Base-by-base conservation (phyloP, 2,329 filamentous ascomycete species). In the Cladorrhinum sp. region DNA sequence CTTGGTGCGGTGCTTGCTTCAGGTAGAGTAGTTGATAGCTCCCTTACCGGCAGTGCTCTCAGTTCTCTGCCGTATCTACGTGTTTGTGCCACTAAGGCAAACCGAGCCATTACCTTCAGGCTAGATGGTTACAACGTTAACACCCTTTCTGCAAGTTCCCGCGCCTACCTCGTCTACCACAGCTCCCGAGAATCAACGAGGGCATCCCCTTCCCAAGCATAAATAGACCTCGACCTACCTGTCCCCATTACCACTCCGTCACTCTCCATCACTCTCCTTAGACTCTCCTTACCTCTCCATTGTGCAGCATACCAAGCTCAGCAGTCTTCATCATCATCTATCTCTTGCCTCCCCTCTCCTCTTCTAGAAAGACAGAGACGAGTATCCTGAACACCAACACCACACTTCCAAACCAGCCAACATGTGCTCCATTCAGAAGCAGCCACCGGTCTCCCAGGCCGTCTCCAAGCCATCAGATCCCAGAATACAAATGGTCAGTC, bases 391-490 rank as follows among this genome's bases (percentile, higher is more conserved):
- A 4, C 9, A 36, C 6, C n/a, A 12, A 24, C 32, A 55, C 8
- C 12, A 16, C 29, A 55, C 10, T 36, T 13, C 20, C 18, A 23
- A 29, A 20, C 18, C 51, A 45, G 7, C 32, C 52, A 45, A 7
- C 52, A 55, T 55, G 52, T 55, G 29, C 25, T 24, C 18, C 52
- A 18, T 32, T 12, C 13, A 24, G 10, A 23, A 29, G 2, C 25
- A 55, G n/a, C 2, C 32, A 8, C 52, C 52, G 13, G 52, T 55
- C 52, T 55, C n/a, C 52, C 52, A 25, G 52, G 27, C 52, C 25
- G 32, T 55, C 16, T 41, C 52, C 3, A 36, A 55, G 3, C 52
- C 52, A 55, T 41, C 52, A 45, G n/a, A 22, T 20, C 29, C 29
- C 20, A 55, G 9, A 13, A 38, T 20, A 3, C 52, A 55, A 16